Evolutionary conservation across 2,329 filamentous ascomycete species (phyloP).

Genomic region (Colletotrichum theobromicola): DNA sequence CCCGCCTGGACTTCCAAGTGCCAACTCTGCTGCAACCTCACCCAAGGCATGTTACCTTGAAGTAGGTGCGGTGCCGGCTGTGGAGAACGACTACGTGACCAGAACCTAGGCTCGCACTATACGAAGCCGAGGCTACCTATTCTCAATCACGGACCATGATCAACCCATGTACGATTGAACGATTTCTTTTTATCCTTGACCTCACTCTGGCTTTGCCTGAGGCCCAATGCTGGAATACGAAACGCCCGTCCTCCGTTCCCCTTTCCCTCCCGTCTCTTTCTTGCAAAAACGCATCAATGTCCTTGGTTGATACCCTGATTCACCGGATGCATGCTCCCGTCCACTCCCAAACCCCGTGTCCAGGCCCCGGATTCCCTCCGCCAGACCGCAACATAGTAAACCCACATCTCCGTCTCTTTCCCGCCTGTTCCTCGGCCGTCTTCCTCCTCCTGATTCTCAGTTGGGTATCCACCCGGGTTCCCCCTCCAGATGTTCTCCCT

Average conservation of each 20-base stretch:
- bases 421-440: no score
- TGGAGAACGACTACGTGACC: not conserved
- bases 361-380: not conserved
- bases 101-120: not conserved
- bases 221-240: not conserved
- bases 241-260: not conserved
- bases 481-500: not conserved
- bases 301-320: not conserved
- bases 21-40: slow-evolving; percentile 18
- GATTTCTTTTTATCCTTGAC: not conserved
- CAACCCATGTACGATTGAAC: not conserved
- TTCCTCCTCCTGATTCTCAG: not conserved
- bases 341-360: not conserved
- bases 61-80: no score
- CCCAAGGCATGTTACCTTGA: no score
- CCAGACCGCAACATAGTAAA: not conserved
- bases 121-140: not conserved
- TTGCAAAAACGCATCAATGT: not conserved
- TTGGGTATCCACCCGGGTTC: slow-evolving; percentile 6
- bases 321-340: not conserved
- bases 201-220: not conserved
- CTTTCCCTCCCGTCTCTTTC: not conserved
- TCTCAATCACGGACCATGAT: not conserved
- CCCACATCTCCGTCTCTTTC: not conserved
- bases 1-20: not conserved